These are phyloP conservation scores for Wickerhamiella pararugosa DNA, from an alignment of 1,139 yeast species.

Conservation along the genomic window DNA sequence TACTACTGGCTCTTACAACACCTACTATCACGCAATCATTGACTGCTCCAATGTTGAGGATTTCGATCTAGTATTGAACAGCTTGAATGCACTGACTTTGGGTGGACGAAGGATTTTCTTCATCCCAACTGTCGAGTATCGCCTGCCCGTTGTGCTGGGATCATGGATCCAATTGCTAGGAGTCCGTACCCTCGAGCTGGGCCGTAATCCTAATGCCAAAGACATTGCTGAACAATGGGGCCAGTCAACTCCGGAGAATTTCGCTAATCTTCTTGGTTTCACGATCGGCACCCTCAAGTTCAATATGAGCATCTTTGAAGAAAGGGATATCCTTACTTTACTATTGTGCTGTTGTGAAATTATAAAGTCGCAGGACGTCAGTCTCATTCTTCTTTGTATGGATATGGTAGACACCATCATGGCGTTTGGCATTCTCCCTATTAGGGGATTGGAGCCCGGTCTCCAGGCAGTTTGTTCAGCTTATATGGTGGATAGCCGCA, in stretches of 20 bases:
- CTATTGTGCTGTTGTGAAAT: slow-evolving; percentile 29
- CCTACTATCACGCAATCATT: slow-evolving; percentile 47
- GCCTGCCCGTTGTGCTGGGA: slow-evolving; percentile 31
- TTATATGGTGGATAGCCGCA: slow-evolving; percentile 26
- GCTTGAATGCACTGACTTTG: slow-evolving; percentile 39
- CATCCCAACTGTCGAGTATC: slow-evolving; percentile 34
- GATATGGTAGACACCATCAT: slow-evolving; percentile 34
- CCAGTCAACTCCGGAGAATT: slow-evolving; percentile 20
- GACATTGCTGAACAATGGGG: slow-evolving; percentile 23
- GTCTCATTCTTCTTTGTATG: slow-evolving; percentile 31
- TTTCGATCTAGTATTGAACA: slow-evolving; percentile 39
- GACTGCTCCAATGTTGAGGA: slow-evolving; percentile 38
- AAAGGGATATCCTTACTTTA: slow-evolving; percentile 26
- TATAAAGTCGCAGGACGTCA: slow-evolving; percentile 32
- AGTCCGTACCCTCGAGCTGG: slow-evolving; percentile 20
- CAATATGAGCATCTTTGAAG: slow-evolving; percentile 35
- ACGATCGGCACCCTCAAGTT: slow-evolving; percentile 34
- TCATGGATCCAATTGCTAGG: slow-evolving; percentile 26
- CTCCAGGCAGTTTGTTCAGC: slow-evolving; percentile 39
- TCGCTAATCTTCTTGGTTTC: slow-evolving; percentile 27
- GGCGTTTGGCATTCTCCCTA: slow-evolving; percentile 36
- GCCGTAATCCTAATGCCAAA: slow-evolving; percentile 17
- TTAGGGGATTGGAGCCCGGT: slow-evolving; percentile 26
- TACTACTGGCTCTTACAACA: slow-evolving; percentile 32
- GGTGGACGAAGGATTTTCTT: slow-evolving; percentile 50